Conservation (phyloP, 768 basidiomycete species). For the Suillus brevipes region DNA sequence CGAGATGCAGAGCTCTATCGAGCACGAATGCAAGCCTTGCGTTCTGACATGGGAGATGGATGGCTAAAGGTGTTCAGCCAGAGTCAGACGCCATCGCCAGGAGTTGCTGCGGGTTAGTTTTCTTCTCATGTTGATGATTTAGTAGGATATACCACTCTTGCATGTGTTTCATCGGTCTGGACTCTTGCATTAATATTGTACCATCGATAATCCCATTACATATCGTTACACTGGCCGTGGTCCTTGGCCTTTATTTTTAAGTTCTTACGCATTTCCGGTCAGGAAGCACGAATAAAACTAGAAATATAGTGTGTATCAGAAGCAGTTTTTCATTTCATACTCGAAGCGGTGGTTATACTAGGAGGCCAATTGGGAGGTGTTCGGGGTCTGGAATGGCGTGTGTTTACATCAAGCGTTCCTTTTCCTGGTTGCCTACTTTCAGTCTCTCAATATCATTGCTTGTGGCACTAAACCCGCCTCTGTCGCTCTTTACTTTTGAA, state of each 20-base stretch:
- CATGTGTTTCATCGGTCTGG: neutral
- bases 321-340: neutral
- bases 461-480: conserved; percentile 35
- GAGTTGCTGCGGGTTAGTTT: conserved; percentile 14
- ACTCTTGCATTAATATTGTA: neutral
- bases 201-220: neutral
- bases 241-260: neutral
- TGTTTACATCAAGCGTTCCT: conserved; percentile 7
- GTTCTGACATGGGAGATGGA: conserved; percentile 85
- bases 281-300: neutral
- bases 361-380: conserved; percentile 18
- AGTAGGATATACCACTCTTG: conserved; percentile 3
- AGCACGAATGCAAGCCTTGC: conserved; percentile 75
- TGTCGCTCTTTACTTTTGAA: conserved; percentile 66
- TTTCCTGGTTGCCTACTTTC: conserved; percentile 8
- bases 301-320: neutral
- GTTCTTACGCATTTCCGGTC: neutral
- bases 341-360: neutral
- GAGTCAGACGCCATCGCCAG: conserved; percentile 38
- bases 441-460: conserved; percentile 28
- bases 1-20: conserved; percentile 71
- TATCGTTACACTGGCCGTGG: neutral
- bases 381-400: conserved; percentile 28
- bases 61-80: conserved; percentile 87
- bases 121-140: conserved; percentile 1